A percentile compares a stretch with the other conserved stretches of the same genome.
phyloP scores from a whole-genome alignment of 257 asterid species.

The Penstemon barbatus region DNA sequence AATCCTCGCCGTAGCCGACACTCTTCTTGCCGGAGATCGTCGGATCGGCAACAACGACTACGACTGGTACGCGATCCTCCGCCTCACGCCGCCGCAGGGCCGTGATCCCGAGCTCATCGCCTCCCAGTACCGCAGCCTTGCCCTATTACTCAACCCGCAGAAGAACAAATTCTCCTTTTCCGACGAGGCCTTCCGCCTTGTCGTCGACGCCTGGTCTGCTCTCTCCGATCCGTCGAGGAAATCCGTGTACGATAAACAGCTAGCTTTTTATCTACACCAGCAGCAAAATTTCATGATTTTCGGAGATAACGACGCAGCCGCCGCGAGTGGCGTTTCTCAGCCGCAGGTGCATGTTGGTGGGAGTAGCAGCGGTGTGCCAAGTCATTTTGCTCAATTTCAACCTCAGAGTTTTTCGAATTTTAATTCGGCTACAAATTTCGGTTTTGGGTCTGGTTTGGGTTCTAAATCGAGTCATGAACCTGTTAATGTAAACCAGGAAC shows the following conservation, averaged over 20 bases:
- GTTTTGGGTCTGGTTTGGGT: slow-evolving; percentile 35
- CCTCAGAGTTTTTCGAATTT: slow-evolving; percentile 29
- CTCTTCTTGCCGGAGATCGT: slow-evolving; percentile 65
- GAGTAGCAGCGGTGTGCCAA: slow-evolving; percentile 21
- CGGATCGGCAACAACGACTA: slow-evolving; percentile 55
- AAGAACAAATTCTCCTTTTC: slow-evolving; percentile 55
- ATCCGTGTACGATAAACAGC: slow-evolving; percentile 52
- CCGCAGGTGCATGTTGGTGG: slow-evolving; percentile 33
- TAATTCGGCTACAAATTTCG: slow-evolving; percentile 23
- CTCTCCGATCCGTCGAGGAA: slow-evolving; percentile 59
- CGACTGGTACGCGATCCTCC: slow-evolving; percentile 71
- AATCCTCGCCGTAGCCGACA: slow-evolving; percentile 68
- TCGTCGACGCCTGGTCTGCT: slow-evolving; percentile 61
- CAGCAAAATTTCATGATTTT: slow-evolving; percentile 19
- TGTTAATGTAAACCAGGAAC: slow-evolving; percentile 26
- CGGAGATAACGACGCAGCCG: not conserved
- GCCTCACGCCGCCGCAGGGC: slow-evolving; percentile 48
- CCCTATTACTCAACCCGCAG: slow-evolving; percentile 53
- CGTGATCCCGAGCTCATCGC: slow-evolving; percentile 52
- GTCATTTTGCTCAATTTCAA: slow-evolving; percentile 17
- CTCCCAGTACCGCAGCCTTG: slow-evolving; percentile 52
- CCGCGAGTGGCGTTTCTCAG: slow-evolving; percentile 25
- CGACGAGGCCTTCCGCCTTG: slow-evolving; percentile 67
- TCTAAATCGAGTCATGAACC: slow-evolving; percentile 26
- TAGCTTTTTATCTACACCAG: slow-evolving; percentile 31